Evolutionary conservation across 306 rosid genomes (phyloP).

Genomic region (Malus asiatica): DNA sequence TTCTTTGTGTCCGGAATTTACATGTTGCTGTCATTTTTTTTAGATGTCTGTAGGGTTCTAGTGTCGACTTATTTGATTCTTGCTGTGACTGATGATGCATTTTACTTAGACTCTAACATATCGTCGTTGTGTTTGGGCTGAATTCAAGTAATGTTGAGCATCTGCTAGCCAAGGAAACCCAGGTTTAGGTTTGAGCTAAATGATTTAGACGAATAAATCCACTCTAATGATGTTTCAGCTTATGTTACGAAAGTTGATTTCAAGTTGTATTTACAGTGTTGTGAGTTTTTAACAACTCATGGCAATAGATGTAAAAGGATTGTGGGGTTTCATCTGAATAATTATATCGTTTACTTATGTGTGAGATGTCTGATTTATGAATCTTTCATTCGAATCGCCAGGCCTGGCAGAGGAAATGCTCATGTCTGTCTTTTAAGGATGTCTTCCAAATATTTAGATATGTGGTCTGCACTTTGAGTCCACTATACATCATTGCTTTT

Average conservation of each 20-base stretch:
- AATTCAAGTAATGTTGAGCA: too few species aligned
- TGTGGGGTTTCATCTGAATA: neutral
- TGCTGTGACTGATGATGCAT: neutral
- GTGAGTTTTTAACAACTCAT: neutral
- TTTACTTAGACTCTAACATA: neutral
- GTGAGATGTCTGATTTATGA: neutral
- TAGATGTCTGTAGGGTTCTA: neutral
- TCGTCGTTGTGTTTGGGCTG: neutral
- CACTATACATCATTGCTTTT: too few species aligned
- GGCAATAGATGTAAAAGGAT: neutral
- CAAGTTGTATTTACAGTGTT: neutral
- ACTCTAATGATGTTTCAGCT: neutral
- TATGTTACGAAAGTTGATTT: neutral
- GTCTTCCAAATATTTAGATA: neutral
- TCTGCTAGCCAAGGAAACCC: too few species aligned
- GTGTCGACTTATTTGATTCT: neutral
- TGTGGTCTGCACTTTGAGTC: neutral
- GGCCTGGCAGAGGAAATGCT: neutral
- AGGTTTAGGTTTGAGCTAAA: neutral
- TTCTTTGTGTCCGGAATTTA: neutral
- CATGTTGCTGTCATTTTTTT: neutral
- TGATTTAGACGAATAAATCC: neutral
- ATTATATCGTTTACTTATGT: neutral
- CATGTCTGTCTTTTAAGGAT: neutral
- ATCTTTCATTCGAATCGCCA: neutral